Evolutionary conservation across 306 rosid species (phyloP), one percentile per base, ranked within the genome.

Genomic region (Cucumis melo): DNA sequence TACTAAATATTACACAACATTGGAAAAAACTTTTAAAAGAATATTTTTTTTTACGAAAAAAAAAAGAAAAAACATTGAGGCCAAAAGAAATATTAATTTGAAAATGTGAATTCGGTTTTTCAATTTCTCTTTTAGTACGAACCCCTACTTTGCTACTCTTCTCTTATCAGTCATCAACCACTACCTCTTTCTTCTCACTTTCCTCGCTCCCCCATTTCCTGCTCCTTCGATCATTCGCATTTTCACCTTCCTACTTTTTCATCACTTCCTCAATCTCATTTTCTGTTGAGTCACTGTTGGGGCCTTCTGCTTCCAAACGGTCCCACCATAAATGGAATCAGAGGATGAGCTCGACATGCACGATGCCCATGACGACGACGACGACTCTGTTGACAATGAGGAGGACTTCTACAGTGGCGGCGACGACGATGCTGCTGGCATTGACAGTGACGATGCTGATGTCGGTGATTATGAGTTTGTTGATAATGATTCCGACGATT

Each of bases 281-380:
- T 48, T 48, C 55, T 14, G 11, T 20, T 14, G 58, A n/a, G 51
- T 46, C 19, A 5, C 10, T 67, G 2, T 67, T 44, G 10, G 54
- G 53, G 5, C 16, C 16, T 41, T n/a, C 4, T 55, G 54, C 19
- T 61, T 42, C 19, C 27, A 24, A 46, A 10, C 10, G 57, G 41
- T 24, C 59, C 14, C 34, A 5, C 24, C 38, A 46, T 44, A 3
- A 42, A 88, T 88, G 92, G 90, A 88, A 23, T 84, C 87, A 51
- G 90, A 86, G 77, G 92, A 88, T 32, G 92, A 88, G 29, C 83
- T 82, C 78, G 85, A 84, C 80, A 86, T 88, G 92, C 90, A 84
- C 74, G 90, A 86, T 36, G 92, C 87, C 51, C 80, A 84, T 56
- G 90, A 82, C 2, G 87, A 58, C 23, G 87, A 58, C 23, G 82